These are phyloP conservation scores for Aureobasidium sp. DNA, from an alignment of 2,329 filamentous ascomycete species.

Conservation along the genomic window DNA sequence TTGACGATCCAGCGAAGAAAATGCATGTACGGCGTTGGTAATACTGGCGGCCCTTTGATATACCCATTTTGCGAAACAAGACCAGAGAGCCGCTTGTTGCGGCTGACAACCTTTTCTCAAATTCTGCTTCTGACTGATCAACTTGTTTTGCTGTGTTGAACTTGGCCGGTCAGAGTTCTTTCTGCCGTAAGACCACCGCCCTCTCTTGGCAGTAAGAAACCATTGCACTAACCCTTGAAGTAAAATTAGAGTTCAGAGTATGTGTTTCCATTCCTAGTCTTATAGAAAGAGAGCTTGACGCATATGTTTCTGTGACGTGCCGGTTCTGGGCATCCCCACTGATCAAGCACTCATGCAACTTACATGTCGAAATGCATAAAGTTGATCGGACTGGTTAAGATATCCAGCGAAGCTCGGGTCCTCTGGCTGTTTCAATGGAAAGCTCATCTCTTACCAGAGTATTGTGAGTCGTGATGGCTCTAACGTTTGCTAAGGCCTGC, in stretches of 20 bases:
- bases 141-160: not conserved
- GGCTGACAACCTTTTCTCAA: not conserved
- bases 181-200: not conserved
- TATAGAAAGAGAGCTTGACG: constrained; percentile 19
- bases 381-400: not conserved
- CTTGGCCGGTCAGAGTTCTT: not conserved
- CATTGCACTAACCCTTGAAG: no score
- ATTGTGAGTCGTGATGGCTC: not conserved
- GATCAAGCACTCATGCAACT: not conserved
- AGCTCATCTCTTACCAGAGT: not conserved
- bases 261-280: not conserved
- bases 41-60: constrained; percentile 4
- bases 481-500: not conserved
- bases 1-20: constrained; percentile 16
- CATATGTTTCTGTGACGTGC: not conserved
- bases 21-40: constrained; percentile 10
- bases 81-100: not conserved
- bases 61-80: constrained; percentile 18
- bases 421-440: not conserved
- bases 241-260: not conserved
- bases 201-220: not conserved
- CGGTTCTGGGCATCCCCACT: not conserved
- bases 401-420: not conserved
- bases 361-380: not conserved
- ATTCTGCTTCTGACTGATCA: not conserved